Conservation (phyloP, 208 protist species). For the Acanthamoeba sp. region DNA sequence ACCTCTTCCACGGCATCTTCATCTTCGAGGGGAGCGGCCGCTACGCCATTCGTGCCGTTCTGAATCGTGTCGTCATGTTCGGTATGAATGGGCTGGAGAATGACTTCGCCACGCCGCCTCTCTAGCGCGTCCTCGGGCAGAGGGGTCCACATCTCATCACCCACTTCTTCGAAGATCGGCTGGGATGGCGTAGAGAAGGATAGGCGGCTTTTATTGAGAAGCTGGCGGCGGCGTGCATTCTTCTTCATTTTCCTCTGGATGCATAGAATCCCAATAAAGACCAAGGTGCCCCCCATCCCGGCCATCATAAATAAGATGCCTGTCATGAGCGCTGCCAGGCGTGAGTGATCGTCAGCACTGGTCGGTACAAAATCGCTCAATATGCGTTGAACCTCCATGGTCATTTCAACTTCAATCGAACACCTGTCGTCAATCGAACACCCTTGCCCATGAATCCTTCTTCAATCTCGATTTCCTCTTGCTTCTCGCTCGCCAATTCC, state of each 20-base stretch:
- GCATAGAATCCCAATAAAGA: not conserved
- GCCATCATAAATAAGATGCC: not conserved
- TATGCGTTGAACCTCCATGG: not conserved
- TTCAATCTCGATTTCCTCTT: too few relatives aligned
- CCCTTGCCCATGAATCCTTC: too few relatives aligned
- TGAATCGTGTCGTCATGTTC: not conserved
- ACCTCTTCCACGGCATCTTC: not conserved
- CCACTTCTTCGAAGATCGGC: not conserved
- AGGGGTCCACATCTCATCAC: slow-evolving; percentile 8
- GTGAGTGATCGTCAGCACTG: not conserved
- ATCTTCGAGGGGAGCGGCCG: not conserved
- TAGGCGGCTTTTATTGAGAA: not conserved
- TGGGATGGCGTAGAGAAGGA: not conserved
- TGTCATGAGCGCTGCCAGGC: not conserved
- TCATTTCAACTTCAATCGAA: too few relatives aligned
- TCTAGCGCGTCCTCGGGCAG: not conserved
- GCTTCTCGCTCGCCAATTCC: too few relatives aligned
- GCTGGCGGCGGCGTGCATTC: not conserved
- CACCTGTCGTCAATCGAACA: too few relatives aligned
- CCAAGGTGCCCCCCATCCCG: not conserved
- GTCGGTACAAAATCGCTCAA: not conserved
- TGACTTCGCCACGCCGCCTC: not conserved
- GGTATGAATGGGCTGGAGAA: not conserved
- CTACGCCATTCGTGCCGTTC: not conserved
- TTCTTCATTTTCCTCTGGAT: not conserved